These are phyloP conservation scores for Solanum megistacrolobum DNA, from an alignment of 257 asterid species.

Conservation along the genomic window DNA sequence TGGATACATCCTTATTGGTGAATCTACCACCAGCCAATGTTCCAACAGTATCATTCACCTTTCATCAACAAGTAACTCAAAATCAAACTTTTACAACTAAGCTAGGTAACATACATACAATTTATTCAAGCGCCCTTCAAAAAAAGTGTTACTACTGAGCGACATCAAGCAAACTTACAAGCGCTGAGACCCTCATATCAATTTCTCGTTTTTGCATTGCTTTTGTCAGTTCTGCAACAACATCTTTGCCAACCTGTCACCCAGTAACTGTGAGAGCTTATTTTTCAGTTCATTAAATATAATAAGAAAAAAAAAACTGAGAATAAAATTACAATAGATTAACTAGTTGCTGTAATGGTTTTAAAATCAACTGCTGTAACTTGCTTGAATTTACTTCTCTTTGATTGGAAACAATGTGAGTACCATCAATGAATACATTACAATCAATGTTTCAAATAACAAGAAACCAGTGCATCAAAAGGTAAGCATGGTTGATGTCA, in stretches of 20 bases:
- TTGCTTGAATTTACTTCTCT: background rate
- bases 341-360: background rate
- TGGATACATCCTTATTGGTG: constrained; percentile 27
- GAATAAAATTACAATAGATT: background rate
- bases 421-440: background rate
- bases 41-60: constrained; percentile 71
- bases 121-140: background rate
- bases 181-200: constrained; percentile 62
- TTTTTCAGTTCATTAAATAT: background rate
- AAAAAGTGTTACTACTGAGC: background rate
- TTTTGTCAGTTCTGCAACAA: constrained; percentile 40
- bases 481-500: background rate
- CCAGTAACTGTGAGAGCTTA: background rate
- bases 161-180: constrained; percentile 24
- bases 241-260: constrained; percentile 59
- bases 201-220: constrained; percentile 54
- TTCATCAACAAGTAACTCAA: constrained; percentile 5
- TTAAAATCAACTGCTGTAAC: background rate
- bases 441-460: background rate
- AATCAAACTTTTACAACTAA: background rate
- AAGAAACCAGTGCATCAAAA: background rate
- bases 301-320: background rate
- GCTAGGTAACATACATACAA: background rate
- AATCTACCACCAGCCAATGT: constrained; percentile 68
- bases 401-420: background rate